Evolutionary conservation across 768 basidiomycete species (phyloP).

Genomic region (Podaxis pistillaris): DNA sequence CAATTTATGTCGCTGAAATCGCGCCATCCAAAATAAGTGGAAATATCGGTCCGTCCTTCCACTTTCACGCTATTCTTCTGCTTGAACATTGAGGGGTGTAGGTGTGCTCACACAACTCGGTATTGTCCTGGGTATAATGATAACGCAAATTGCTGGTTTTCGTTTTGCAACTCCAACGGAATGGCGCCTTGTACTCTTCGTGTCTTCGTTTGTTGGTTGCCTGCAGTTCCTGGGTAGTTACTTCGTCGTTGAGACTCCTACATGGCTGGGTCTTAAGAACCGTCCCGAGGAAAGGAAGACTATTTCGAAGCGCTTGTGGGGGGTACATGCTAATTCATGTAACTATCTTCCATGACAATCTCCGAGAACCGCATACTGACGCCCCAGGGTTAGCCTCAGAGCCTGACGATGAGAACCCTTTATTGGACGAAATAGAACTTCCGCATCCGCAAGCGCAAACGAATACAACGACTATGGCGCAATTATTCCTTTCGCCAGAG

Average conservation of each 20-base stretch:
- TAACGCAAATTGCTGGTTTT: slow-evolving; percentile 79
- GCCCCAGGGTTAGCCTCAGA: slow-evolving; percentile 1
- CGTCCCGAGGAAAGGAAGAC: slow-evolving; percentile 48
- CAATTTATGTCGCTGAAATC: slow-evolving; percentile 84
- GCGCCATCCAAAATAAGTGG: slow-evolving; percentile 76
- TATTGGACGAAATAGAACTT: slow-evolving; percentile 34
- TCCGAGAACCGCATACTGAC: not conserved
- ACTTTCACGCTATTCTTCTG: not conserved
- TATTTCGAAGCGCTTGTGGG: slow-evolving; percentile 56
- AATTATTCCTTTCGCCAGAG: slow-evolving; percentile 50
- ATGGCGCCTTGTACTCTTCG: slow-evolving; percentile 71
- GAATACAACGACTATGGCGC: slow-evolving; percentile 45
- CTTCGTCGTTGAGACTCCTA: slow-evolving; percentile 67
- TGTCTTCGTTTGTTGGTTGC: slow-evolving; percentile 56
- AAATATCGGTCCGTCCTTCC: slow-evolving; percentile 53
- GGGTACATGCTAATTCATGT: slow-evolving; percentile 26
- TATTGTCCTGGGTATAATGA: slow-evolving; percentile 84
- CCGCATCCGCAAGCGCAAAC: slow-evolving; percentile 23
- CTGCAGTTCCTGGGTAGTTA: slow-evolving; percentile 55
- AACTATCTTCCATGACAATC: not conserved
- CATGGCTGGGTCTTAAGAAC: slow-evolving; percentile 56
- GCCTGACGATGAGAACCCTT: slow-evolving; percentile 36
- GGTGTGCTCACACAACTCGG: slow-evolving; percentile 81
- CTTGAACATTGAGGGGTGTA: slow-evolving; percentile 22
- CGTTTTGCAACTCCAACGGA: slow-evolving; percentile 61